Percentiles rank a stretch among this genome's conserved stretches.
phyloP scores from a whole-genome alignment of 371 early-diverging fungal genomes.

The Mucor velutinosus region DNA sequence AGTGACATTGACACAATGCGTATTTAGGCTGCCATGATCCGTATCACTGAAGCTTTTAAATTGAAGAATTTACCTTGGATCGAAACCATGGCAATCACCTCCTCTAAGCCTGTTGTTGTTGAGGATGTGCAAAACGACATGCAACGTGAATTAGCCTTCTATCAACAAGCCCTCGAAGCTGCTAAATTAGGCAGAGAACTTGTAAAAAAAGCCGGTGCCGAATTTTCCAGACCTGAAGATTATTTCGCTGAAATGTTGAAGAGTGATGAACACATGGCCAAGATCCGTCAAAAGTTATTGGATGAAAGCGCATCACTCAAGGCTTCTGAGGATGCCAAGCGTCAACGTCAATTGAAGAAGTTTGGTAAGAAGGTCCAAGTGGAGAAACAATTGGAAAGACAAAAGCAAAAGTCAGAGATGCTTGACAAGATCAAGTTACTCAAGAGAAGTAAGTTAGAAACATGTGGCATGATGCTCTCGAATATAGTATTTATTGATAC shows the following conservation, averaged over 20 bases:
- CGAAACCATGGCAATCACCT: slow-evolving; percentile 78
- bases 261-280: slow-evolving; percentile 88
- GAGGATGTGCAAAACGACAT: slow-evolving; percentile 83
- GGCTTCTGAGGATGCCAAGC: slow-evolving; percentile 84
- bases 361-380: slow-evolving; percentile 97
- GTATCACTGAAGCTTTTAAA: slow-evolving; percentile 67
- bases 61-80: slow-evolving; percentile 78
- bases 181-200: slow-evolving; percentile 65
- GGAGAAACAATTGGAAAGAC: slow-evolving; percentile 81
- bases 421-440: slow-evolving; percentile 90
- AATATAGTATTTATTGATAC: neutral
- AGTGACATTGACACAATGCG: neutral
- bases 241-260: slow-evolving; percentile 97
- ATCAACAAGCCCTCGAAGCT: slow-evolving; percentile 85
- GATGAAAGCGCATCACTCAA: slow-evolving; percentile 82
- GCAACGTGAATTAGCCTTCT: slow-evolving; percentile 88
- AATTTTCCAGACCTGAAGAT: slow-evolving; percentile 85
- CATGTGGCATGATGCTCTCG: neutral
- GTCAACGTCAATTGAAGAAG: slow-evolving; percentile 74
- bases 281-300: slow-evolving; percentile 79
- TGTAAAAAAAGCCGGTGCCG: slow-evolving; percentile 64
- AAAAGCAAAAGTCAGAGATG: slow-evolving; percentile 80
- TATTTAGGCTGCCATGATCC: slow-evolving; percentile 58
- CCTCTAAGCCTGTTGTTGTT: slow-evolving; percentile 57
- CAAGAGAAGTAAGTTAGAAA: slow-evolving; percentile 75